phyloP scores from a whole-genome alignment of 1,284 basidiomycete species.

The Cryptococcus sp. region DNA sequence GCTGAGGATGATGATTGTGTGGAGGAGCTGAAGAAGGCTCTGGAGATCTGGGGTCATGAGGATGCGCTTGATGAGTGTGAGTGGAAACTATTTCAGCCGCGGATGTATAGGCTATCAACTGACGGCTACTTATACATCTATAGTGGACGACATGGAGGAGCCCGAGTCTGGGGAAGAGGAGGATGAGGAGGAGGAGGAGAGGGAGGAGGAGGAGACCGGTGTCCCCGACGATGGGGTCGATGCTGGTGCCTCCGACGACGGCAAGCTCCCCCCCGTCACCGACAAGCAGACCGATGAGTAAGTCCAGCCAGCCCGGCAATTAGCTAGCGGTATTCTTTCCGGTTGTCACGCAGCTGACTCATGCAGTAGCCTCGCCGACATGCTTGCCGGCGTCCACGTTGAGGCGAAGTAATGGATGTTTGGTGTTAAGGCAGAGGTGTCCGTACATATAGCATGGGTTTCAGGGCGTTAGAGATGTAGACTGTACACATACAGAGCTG shows the following conservation, averaged over 20 bases:
- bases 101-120: neutral
- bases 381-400: slow-evolving; percentile 36
- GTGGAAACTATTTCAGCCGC: slow-evolving; percentile 15
- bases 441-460: slow-evolving; percentile 5
- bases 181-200: slow-evolving; percentile 50
- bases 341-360: slow-evolving; percentile 1
- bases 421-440: neutral
- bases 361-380: slow-evolving; percentile 38
- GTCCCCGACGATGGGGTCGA: slow-evolving; percentile 39
- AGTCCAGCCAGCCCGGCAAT: slow-evolving; percentile 12
- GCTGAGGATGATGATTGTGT: slow-evolving; percentile 77
- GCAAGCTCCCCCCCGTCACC: slow-evolving; percentile 24
- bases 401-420: slow-evolving; percentile 18
- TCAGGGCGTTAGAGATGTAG: too few relatives aligned
- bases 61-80: slow-evolving; percentile 70
- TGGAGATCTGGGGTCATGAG: slow-evolving; percentile 72
- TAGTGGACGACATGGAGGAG: slow-evolving; percentile 64
- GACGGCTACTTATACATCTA: neutral
- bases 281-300: slow-evolving; percentile 45
- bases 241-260: slow-evolving; percentile 24
- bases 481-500: too few relatives aligned
- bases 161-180: slow-evolving; percentile 56
- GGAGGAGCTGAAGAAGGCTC: slow-evolving; percentile 60
- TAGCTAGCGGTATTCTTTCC: too few relatives aligned
- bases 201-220: slow-evolving; percentile 49